These are phyloP conservation scores for Ormosia semicastrata DNA, from an alignment of 306 rosid genomes.

Conservation along the genomic window DNA sequence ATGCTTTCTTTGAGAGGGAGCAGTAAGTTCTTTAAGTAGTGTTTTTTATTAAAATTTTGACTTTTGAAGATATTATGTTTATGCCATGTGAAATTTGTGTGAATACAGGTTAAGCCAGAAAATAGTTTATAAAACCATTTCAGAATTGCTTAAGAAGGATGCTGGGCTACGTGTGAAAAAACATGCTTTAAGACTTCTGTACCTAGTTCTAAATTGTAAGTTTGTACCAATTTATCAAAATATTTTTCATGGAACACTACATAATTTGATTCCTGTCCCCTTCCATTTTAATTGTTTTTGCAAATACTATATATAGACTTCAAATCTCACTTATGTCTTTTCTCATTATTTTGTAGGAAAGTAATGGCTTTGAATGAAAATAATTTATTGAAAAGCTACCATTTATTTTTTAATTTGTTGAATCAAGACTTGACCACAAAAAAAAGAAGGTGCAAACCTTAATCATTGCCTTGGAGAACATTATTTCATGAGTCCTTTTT, in stretches of 20 bases:
- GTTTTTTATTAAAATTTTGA: conserved; percentile 24
- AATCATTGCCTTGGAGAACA: neutral
- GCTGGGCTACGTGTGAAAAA: conserved; percentile 66
- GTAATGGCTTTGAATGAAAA: conserved; percentile 6
- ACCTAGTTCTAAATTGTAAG: conserved; percentile 80
- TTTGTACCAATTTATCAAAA: conserved; percentile 17
- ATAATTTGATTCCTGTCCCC: neutral
- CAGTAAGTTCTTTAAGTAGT: conserved; percentile 47
- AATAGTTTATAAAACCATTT: conserved; percentile 56
- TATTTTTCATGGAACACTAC: neutral
- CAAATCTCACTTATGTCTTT: neutral
- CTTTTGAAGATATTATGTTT: conserved; percentile 10
- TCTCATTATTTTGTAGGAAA: neutral
- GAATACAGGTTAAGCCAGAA: conserved; percentile 60
- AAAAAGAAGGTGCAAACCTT: neutral
- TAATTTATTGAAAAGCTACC: neutral
- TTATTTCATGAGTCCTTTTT: neutral
- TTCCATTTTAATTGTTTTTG: conserved; percentile 13
- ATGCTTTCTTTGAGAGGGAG: conserved; percentile 66
- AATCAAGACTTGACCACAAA: conserved; percentile 12
- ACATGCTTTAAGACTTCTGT: conserved; percentile 62
- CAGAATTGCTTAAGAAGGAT: conserved; percentile 68
- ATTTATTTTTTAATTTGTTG: neutral
- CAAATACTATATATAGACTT: neutral
- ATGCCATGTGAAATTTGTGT: conserved; percentile 22